Base-by-base conservation (phyloP, 768 basidiomycete genomes). In the Tulasnella sp. region DNA sequence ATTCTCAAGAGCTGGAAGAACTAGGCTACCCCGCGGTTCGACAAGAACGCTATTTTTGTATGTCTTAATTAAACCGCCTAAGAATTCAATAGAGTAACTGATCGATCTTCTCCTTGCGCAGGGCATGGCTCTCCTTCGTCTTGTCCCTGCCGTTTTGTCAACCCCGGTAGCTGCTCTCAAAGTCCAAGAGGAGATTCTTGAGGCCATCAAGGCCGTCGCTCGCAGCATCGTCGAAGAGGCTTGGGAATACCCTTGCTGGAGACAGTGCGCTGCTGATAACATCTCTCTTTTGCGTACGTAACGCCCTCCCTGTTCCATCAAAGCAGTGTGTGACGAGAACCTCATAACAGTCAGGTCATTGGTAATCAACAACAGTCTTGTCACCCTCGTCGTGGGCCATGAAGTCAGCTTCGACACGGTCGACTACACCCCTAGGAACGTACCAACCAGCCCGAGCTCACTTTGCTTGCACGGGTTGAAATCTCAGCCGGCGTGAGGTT, bases 371-470 rank as follows among this genome's bases (percentile, higher is more conserved):
- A 17, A 72, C 26, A 62, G 71, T 65, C 62, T 73, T 16, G 34
- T 42, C 36, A 41, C 32, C 62, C 19, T 69, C 72, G 68, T 74
- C n/a, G 71, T 44, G 6, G 73, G 73, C 29, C 73, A 74, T 37
- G 73, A 74, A 59, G 73, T 72, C 35, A 64, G 73, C 7, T 41
- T 72, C 4, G 73, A 72, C 12, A 62, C 64, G 0, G 32, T 74
- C 34, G 66, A 66, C 63, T 74, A 73, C 39, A 72, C 73, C 29
- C 62, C 35, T 66, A 44, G n/a, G 74, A 69, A 22, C 71, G 75
- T 29, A 41, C 72, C 36, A 66, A 65, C 29, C 70, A 73, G 36
- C 37, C 59, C 35, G 69, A 72, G 26, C 40, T 76, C n/a, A n/a
- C n/a, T n/a, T n/a, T n/a, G n/a, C n/a, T n/a, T n/a, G n/a, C n/a